Percentiles rank a stretch among this genome's conserved stretches.
These are phyloP conservation scores for Helminthosporium solani DNA, from an alignment of 2,329 filamentous ascomycete species.

Conservation along the genomic window DNA sequence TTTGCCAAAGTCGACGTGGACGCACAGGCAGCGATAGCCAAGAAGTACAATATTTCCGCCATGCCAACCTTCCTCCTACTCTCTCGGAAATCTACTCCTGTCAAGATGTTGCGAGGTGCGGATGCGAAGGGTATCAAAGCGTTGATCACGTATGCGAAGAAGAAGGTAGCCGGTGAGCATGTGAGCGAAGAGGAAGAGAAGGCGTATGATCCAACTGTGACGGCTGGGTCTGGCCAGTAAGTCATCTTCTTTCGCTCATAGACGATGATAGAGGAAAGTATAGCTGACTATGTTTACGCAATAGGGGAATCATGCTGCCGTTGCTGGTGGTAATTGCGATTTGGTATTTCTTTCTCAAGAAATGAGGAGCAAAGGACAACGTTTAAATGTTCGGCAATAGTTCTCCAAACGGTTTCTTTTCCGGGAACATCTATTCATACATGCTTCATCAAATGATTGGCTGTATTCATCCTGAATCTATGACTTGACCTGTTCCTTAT, in stretches of 20 bases:
- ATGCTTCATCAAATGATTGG: too few species aligned
- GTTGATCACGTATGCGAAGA: slow-evolving; percentile 5
- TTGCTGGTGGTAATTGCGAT: neutral
- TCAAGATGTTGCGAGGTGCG: slow-evolving; percentile 15
- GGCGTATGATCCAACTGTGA: slow-evolving; percentile 2
- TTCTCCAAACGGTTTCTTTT: too few species aligned
- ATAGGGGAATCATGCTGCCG: neutral
- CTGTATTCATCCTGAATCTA: too few species aligned
- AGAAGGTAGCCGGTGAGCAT: slow-evolving; percentile 5
- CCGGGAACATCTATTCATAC: too few species aligned
- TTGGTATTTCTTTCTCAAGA: slow-evolving; percentile 1
- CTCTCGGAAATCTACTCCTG: slow-evolving; percentile 10
- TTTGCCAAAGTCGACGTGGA: slow-evolving; percentile 59
- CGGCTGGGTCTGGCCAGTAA: slow-evolving; percentile 3
- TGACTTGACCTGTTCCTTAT: too few species aligned
- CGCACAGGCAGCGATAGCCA: slow-evolving; percentile 48
- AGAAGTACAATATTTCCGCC: slow-evolving; percentile 49
- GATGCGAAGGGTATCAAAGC: slow-evolving; percentile 9
- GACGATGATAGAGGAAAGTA: neutral
- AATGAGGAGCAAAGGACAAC: too few species aligned
- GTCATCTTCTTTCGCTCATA: neutral
- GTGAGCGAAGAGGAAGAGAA: slow-evolving; percentile 4
- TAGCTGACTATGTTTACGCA: neutral
- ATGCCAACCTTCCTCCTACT: slow-evolving; percentile 29
- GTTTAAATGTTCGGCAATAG: too few species aligned